Conservation (phyloP, 805 yeast genomes). For the Wickerhamomyces chaumierensis region DNA sequence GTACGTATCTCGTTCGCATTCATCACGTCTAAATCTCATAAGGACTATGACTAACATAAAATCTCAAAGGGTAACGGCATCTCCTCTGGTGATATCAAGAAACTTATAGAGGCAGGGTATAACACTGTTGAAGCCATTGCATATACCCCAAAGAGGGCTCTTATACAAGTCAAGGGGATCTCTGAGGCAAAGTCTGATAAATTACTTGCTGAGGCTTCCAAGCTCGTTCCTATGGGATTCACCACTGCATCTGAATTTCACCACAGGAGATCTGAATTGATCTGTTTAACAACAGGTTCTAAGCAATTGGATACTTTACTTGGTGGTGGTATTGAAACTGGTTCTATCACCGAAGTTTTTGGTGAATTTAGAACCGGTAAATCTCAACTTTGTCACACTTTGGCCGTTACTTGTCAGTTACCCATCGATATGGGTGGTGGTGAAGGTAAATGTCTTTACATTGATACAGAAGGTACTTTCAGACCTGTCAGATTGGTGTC, state of each 20-base stretch:
- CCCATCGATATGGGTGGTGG: constrained; percentile 98
- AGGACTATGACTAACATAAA: too few species aligned
- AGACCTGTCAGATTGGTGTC: constrained; percentile 84
- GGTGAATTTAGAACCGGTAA: constrained; percentile 98
- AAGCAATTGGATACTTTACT: constrained; percentile 83
- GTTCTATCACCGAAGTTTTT: constrained; percentile 90
- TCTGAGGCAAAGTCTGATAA: constrained; percentile 93
- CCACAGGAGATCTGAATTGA: constrained; percentile 77
- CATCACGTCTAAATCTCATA: too few species aligned
- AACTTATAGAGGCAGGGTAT: constrained; percentile 71
- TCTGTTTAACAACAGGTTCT: constrained; percentile 91
- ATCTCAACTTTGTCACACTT: constrained; percentile 91
- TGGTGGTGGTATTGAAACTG: constrained; percentile 97
- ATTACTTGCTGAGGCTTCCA: constrained; percentile 70
- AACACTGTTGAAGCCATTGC: constrained; percentile 91
- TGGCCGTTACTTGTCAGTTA: constrained; percentile 92
- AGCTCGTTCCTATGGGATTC: constrained; percentile 89
- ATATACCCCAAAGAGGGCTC: constrained; percentile 54
- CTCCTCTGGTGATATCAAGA: constrained; percentile 63
- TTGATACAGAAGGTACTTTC: constrained; percentile 96
- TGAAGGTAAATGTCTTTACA: constrained; percentile 92
- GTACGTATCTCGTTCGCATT: constrained; percentile 16
- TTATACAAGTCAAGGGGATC: constrained; percentile 77
- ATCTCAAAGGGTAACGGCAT: constrained; percentile 91
- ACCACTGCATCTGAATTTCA: constrained; percentile 95